Evolutionary conservation across 345 rosid species (phyloP).

Genomic region (Lepidium didymum): DNA sequence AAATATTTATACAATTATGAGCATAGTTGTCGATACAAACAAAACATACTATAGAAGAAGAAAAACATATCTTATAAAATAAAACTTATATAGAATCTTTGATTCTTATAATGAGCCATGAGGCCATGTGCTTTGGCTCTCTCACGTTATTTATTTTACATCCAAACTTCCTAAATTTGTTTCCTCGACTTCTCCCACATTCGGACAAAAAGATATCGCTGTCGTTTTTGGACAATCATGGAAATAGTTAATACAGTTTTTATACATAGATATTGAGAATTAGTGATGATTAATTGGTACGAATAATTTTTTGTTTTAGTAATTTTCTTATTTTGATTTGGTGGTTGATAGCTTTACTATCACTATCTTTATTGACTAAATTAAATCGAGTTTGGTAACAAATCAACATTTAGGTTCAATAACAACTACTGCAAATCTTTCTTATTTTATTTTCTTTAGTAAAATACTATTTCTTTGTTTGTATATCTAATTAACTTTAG

Average conservation of each 20-base stretch:
- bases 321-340: not conserved
- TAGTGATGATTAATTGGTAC: too few species aligned
- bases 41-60: conserved; percentile 8
- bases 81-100: not conserved
- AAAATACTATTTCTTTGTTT: not conserved
- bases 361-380: not conserved
- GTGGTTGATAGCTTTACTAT: not conserved
- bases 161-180: not conserved
- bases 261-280: too few species aligned
- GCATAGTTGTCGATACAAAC: conserved; percentile 25
- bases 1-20: conserved; percentile 19
- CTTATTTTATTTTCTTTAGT: not conserved
- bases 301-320: too few species aligned
- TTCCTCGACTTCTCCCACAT: conserved; percentile 10
- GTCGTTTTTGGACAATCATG: conserved; percentile 9
- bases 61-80: not conserved
- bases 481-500: not conserved
- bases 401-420: conserved; percentile 15
- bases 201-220: conserved; percentile 8
- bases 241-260: too few species aligned
- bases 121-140: conserved; percentile 19
- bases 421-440: conserved; percentile 8
- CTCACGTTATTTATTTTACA: conserved; percentile 16
- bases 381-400: conserved; percentile 15
- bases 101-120: conserved; percentile 6